Evolutionary conservation across 148 eudicot genomes (phyloP).

Genomic region (Camellia lanceoleosa): DNA sequence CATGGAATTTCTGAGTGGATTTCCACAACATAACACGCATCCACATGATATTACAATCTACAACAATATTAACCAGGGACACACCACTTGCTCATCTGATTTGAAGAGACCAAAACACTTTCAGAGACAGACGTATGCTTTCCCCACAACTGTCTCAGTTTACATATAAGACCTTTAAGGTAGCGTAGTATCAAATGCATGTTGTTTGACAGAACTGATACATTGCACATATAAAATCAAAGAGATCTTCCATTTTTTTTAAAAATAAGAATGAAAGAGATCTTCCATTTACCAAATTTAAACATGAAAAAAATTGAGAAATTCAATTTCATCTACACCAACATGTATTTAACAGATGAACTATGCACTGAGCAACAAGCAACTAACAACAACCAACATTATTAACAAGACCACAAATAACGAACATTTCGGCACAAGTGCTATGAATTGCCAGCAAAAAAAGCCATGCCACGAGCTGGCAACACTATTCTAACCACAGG

Average conservation of each 20-base stretch:
- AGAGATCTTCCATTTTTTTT: not conserved
- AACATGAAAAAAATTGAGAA: not conserved
- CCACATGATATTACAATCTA: conserved; percentile 2
- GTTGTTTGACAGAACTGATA: not conserved
- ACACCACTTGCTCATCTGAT: not conserved
- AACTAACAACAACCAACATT: conserved; percentile 4
- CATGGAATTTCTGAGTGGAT: not conserved
- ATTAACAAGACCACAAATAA: not conserved
- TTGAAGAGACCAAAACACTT: not conserved
- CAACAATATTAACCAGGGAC: not conserved
- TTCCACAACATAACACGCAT: not conserved
- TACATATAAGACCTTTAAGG: not conserved
- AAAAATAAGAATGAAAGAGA: too few species aligned
- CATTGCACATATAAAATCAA: not conserved
- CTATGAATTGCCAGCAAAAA: not conserved
- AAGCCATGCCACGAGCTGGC: not conserved
- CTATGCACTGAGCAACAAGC: not conserved
- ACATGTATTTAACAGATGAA: not conserved
- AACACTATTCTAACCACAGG: not conserved
- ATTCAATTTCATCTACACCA: not conserved
- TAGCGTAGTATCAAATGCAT: not conserved
- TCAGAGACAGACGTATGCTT: not conserved
- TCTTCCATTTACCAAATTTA: too few species aligned
- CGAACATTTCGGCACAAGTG: not conserved
- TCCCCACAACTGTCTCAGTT: not conserved